Conservation (phyloP, 345 rosid genomes). For the Gossypium raimondii region DNA sequence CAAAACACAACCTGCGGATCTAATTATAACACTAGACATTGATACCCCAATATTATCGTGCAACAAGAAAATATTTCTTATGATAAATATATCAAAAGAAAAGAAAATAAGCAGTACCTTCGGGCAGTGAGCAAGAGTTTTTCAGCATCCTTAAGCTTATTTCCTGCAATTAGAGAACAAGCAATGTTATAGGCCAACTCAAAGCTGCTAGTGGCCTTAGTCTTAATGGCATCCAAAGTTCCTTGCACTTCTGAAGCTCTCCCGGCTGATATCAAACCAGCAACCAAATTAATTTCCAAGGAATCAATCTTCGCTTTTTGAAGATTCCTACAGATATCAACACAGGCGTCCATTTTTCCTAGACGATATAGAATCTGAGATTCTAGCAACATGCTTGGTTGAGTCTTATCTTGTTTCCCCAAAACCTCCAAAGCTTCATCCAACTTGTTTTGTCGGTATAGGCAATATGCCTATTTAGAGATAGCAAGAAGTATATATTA, state of each 20-base stretch:
- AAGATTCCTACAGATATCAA: slow-evolving; percentile 59
- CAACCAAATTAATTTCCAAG: slow-evolving; percentile 63
- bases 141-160: slow-evolving; percentile 68
- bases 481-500: not conserved
- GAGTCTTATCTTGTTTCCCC: slow-evolving; percentile 46
- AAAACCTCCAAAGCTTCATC: slow-evolving; percentile 63
- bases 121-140: slow-evolving; percentile 72
- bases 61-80: not conserved
- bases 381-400: slow-evolving; percentile 63
- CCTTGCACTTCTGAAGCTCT: slow-evolving; percentile 69
- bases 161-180: slow-evolving; percentile 74
- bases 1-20: not conserved
- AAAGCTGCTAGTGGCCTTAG: slow-evolving; percentile 68
- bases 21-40: not conserved
- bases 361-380: slow-evolving; percentile 80
- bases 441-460: slow-evolving; percentile 81
- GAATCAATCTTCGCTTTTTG: slow-evolving; percentile 52
- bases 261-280: slow-evolving; percentile 72
- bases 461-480: slow-evolving; percentile 71
- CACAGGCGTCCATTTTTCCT: slow-evolving; percentile 68
- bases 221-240: slow-evolving; percentile 55
- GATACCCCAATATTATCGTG: not conserved
- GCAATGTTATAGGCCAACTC: slow-evolving; percentile 87
- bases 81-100: not conserved
- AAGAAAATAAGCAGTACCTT: slow-evolving; percentile 43